A percentile compares a stretch with the other conserved stretches of the same genome.
These are phyloP conservation scores for Pleurotus citrinopileatus DNA, from an alignment of 768 basidiomycete genomes.

Conservation along the genomic window DNA sequence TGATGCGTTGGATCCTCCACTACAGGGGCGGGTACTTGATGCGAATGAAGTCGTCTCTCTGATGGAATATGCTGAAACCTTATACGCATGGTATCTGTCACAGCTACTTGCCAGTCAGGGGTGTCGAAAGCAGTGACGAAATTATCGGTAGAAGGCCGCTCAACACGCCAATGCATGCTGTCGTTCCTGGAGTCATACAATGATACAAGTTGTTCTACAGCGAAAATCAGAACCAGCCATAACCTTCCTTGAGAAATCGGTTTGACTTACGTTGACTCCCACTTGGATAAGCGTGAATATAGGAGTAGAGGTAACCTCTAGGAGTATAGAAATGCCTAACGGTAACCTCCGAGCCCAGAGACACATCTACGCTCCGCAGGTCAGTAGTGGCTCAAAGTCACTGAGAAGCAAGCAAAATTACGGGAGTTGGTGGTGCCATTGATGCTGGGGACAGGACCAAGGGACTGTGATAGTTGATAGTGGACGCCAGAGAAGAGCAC, in stretches of 20 bases:
- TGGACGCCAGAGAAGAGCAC: constrained; percentile 81
- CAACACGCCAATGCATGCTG: constrained; percentile 89
- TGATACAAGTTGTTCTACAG: constrained; percentile 92
- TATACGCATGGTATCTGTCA: constrained; percentile 67
- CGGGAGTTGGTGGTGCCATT: constrained; percentile 99
- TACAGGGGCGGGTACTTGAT: constrained; percentile 91
- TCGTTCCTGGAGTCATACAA: constrained; percentile 97
- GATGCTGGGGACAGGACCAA: constrained; percentile 82
- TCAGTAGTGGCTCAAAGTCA: background rate
- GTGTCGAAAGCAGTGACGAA: constrained; percentile 39
- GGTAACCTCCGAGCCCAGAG: constrained; percentile 75
- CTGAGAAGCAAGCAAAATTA: constrained; percentile 86
- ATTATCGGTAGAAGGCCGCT: constrained; percentile 64
- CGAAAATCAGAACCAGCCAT: background rate
- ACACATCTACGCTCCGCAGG: constrained; percentile 55
- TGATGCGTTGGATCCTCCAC: constrained; percentile 99
- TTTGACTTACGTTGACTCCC: constrained; percentile 76
- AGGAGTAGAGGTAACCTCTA: constrained; percentile 97
- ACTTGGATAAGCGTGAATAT: constrained; percentile 82
- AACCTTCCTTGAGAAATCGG: constrained; percentile 1
- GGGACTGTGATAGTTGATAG: constrained; percentile 82
- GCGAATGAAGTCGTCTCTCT: constrained; percentile 88
- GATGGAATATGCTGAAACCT: constrained; percentile 80
- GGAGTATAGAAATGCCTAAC: constrained; percentile 95
- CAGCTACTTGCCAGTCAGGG: constrained; percentile 49